Conservation (phyloP, 2,329 filamentous ascomycete species). For the Sporothrix globosa region DNA sequence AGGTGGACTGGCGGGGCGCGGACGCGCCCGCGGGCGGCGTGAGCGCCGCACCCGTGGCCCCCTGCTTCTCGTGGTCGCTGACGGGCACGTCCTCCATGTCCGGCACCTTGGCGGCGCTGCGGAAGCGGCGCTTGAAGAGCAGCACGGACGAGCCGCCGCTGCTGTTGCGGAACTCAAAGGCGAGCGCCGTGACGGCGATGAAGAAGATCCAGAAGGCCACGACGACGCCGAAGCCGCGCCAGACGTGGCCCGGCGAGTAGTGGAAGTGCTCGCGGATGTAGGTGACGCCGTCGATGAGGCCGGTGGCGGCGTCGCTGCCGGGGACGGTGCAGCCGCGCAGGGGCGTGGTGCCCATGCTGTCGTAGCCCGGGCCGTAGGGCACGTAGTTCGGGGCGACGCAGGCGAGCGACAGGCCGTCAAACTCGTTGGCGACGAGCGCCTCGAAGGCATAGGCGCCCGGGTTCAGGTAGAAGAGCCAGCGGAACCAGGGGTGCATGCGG, state of each 20-base stretch:
- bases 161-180: slow-evolving; percentile 67
- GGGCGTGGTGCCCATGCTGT: not conserved
- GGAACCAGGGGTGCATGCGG: slow-evolving; percentile 56
- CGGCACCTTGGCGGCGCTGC: not conserved
- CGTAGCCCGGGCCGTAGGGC: slow-evolving; percentile 29
- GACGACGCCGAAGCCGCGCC: slow-evolving; percentile 78
- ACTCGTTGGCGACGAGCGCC: slow-evolving; percentile 59
- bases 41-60: not conserved
- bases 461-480: slow-evolving; percentile 69
- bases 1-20: slow-evolving; percentile 58
- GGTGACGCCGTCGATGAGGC: slow-evolving; percentile 56
- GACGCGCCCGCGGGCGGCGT: slow-evolving; percentile 43
- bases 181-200: slow-evolving; percentile 52
- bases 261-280: slow-evolving; percentile 58
- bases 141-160: slow-evolving; percentile 42
- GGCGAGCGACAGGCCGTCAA: slow-evolving; percentile 60
- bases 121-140: slow-evolving; percentile 33
- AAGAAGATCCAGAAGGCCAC: slow-evolving; percentile 66
- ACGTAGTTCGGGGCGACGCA: slow-evolving; percentile 47
- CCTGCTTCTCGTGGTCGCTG: not conserved
- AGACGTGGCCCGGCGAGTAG: slow-evolving; percentile 63
- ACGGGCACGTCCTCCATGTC: slow-evolving; percentile 7
- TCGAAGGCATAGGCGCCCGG: slow-evolving; percentile 67
- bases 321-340: slow-evolving; percentile 26
- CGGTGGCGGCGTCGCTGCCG: slow-evolving; percentile 7